phyloP scores from a whole-genome alignment of 176 grass and related monocot species.

The Oryza brachyantha region DNA sequence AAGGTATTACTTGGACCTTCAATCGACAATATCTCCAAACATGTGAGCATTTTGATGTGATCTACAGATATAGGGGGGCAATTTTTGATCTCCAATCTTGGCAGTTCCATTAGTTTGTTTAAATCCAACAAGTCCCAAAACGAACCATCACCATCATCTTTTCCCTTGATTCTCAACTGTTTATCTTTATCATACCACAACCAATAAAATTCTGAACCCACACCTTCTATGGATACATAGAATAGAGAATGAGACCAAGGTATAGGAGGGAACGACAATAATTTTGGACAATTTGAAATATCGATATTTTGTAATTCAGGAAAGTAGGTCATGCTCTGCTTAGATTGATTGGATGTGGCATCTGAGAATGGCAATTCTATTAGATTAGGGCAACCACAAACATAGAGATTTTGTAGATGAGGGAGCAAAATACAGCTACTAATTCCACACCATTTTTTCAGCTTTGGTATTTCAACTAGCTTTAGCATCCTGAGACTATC shows the following conservation, averaged over 20 bases:
- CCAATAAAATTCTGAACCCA: fast-evolving
- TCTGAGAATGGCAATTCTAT: neutral
- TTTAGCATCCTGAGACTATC: neutral
- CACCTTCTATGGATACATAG: neutral
- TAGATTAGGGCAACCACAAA: neutral
- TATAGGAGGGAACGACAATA: neutral
- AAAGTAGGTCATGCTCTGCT: neutral
- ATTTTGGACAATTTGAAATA: neutral
- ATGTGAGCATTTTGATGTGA: neutral
- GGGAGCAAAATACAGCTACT: neutral
- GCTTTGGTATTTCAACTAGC: neutral
- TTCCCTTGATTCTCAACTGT: fast-evolving
- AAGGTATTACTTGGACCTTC: fast-evolving
- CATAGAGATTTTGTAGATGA: neutral
- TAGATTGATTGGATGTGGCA: fast-evolving
- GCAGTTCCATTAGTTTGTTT: neutral
- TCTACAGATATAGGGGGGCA: neutral
- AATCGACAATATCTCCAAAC: fast-evolving
- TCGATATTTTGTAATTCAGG: neutral
- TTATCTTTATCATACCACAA: fast-evolving
- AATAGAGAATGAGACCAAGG: neutral
- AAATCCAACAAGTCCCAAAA: neutral
- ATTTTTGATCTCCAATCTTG: fast-evolving
- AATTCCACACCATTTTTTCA: neutral
- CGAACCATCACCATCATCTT: fast-evolving